A percentile compares a stretch with the other conserved stretches of the same genome.
Conservation (phyloP, 768 basidiomycete species). For the Leccinum uliginosum region DNA sequence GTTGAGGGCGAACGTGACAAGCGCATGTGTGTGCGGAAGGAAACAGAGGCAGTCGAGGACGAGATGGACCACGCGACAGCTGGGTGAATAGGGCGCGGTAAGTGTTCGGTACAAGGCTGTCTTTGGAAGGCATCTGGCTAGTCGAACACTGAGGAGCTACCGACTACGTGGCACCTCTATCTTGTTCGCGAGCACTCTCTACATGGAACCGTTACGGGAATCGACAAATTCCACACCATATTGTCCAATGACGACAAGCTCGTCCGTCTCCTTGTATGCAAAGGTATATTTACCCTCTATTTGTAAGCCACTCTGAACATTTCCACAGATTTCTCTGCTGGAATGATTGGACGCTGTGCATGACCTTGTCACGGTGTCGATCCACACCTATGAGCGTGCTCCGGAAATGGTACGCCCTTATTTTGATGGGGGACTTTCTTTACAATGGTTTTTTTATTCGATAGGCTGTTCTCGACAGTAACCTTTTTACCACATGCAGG, state of each 20-base stretch:
- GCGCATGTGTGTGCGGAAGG: slow-evolving; percentile 50
- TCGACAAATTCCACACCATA: slow-evolving; percentile 76
- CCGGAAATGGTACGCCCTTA: slow-evolving; percentile 68
- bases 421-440: neutral
- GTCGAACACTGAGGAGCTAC: slow-evolving; percentile 47
- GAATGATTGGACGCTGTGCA: slow-evolving; percentile 85
- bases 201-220: slow-evolving; percentile 85
- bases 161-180: slow-evolving; percentile 66
- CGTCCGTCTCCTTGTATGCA: slow-evolving; percentile 89
- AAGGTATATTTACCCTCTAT: slow-evolving; percentile 54
- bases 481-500: slow-evolving; percentile 84
- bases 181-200: slow-evolving; percentile 76
- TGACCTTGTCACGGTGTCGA: slow-evolving; percentile 89
- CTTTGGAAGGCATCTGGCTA: slow-evolving; percentile 24
- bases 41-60: slow-evolving; percentile 71
- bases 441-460: slow-evolving; percentile 4
- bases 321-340: slow-evolving; percentile 74
- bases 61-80: slow-evolving; percentile 80
- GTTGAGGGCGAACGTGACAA: slow-evolving; percentile 60
- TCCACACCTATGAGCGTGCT: slow-evolving; percentile 96
- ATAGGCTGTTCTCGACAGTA: slow-evolving; percentile 65
- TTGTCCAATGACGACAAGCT: slow-evolving; percentile 75
- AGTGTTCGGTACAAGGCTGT: slow-evolving; percentile 33
- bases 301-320: slow-evolving; percentile 5
- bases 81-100: slow-evolving; percentile 74